phyloP scores from a whole-genome alignment of 2,329 filamentous ascomycete species.

The Apiospora malaysiana region DNA sequence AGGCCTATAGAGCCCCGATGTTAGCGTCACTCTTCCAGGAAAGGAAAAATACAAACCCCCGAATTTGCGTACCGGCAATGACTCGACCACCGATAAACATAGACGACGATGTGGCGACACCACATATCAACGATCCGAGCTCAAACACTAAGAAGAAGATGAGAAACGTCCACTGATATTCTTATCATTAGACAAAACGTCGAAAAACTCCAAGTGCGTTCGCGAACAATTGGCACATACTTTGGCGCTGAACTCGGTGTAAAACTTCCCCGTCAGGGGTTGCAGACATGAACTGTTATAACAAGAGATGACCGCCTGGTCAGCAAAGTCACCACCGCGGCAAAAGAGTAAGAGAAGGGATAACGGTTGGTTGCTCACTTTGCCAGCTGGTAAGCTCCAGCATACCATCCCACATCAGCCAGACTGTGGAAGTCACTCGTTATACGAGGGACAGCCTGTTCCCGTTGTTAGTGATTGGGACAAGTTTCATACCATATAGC shows the following conservation, averaged over 20 bases:
- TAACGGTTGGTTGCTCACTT: conserved; percentile 18
- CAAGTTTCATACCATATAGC: background rate
- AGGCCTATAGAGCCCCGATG: conserved; percentile 34
- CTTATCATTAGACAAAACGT: background rate
- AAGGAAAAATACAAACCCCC: conserved; percentile 47
- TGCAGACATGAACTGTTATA: conserved; percentile 23
- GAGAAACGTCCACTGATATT: conserved; percentile 41
- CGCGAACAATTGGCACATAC: conserved; percentile 25
- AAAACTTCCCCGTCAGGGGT: conserved; percentile 45
- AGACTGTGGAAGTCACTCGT: conserved; percentile 28
- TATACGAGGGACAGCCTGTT: conserved; percentile 27
- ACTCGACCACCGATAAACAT: conserved; percentile 60
- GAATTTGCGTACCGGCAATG: conserved; percentile 47
- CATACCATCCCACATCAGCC: conserved; percentile 28
- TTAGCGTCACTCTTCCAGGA: too few relatives aligned
- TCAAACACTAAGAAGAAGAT: conserved; percentile 56
- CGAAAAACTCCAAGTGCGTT: background rate
- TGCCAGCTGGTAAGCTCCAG: conserved; percentile 25
- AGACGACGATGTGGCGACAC: conserved; percentile 47
- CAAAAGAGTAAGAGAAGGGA: background rate
- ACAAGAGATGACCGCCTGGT: background rate
- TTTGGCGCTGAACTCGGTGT: conserved; percentile 45
- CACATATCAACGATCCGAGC: conserved; percentile 58
- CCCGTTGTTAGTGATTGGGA: too few relatives aligned
- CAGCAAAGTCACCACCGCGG: background rate